These are phyloP conservation scores for Cyclospora cayetanensis DNA, from an alignment of 169 alveolate genomes.

Conservation along the genomic window DNA sequence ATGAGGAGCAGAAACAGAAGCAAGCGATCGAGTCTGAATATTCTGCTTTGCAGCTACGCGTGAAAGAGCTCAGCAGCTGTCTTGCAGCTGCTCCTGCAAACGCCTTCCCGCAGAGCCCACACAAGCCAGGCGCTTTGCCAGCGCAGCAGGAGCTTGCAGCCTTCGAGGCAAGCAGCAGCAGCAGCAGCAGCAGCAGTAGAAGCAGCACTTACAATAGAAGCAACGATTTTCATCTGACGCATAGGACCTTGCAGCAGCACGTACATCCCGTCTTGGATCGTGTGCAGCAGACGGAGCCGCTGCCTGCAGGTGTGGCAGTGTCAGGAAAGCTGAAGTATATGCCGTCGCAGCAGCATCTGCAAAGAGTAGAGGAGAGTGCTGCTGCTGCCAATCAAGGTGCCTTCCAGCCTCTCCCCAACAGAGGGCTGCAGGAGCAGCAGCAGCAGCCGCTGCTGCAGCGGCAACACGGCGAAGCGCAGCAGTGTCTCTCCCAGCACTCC, in stretches of 20 bases:
- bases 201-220: not conserved
- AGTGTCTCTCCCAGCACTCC: no score
- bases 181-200: slow-evolving; percentile 43
- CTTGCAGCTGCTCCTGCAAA: slow-evolving; percentile 49
- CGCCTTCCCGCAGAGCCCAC: no score
- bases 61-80: not conserved
- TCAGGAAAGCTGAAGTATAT: not conserved
- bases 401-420: no score
- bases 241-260: not conserved
- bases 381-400: not conserved
- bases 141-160: slow-evolving; percentile 19
- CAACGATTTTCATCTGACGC: not conserved
- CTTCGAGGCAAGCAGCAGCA: slow-evolving; percentile 39
- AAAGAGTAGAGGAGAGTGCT: not conserved
- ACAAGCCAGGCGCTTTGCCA: no score
- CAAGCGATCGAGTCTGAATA: not conserved
- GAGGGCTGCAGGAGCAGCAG: not conserved
- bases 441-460: not conserved
- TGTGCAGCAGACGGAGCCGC: slow-evolving; percentile 11
- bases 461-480: not conserved
- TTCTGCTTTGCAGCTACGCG: slow-evolving; percentile 8
- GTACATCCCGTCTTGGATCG: not conserved
- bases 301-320: not conserved
- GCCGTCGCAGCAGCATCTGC: slow-evolving; percentile 16
- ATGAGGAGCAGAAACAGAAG: slow-evolving; percentile 55